Evolutionary conservation across 257 asterid genomes (phyloP), one percentile per base, ranked within the genome.

Genomic region (Asclepias syriaca): DNA sequence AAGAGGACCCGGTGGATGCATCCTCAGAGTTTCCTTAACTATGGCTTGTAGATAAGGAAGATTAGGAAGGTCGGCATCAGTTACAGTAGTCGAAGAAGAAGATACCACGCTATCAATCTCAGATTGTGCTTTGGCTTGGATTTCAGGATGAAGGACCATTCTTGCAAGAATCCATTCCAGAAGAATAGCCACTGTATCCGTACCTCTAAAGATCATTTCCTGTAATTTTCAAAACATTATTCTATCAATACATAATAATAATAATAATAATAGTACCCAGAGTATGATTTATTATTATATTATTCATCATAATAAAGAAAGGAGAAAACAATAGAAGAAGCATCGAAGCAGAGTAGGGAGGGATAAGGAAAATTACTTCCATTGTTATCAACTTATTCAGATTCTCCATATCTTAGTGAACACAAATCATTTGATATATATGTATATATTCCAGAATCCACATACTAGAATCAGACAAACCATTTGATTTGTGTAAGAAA

Each of bases 91-190:
- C 19, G 71, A 59, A 27, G 71, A 59, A 27, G 71, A 60, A 2
- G 49, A 29, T 21, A 82, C 78, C 3, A 76, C 73, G 6, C 21
- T 13, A 21, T 87, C 89, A 2, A 92, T 87, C 61, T 92, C 98
- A 19, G 45, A 10, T 40, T 87, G 96, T 3, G 86, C 97, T 68
- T 77, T 88, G 74, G 81, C 51, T 78, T 92, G 98, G 51, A 92
- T 84, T 1, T 88, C 87, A 0, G 94, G 97, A 43, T 92, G 98
- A 22, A 85, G 81, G 22, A 88, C 88, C 96, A 92, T 88, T 79
- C 98, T 90, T 22, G 98, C 98, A 69, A 92, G 87, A 71, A 90
- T 83, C 98, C 98, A 92, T 66, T 92, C 98, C 37, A 92, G 59
- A 45, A 92, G 89, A 54, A 88, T 86, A 54, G 97, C 89, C 14